Evolutionary conservation across 179 eudicot genomes (phyloP), one percentile per base, ranked within the genome.

Genomic region (Spergularia azorica): DNA sequence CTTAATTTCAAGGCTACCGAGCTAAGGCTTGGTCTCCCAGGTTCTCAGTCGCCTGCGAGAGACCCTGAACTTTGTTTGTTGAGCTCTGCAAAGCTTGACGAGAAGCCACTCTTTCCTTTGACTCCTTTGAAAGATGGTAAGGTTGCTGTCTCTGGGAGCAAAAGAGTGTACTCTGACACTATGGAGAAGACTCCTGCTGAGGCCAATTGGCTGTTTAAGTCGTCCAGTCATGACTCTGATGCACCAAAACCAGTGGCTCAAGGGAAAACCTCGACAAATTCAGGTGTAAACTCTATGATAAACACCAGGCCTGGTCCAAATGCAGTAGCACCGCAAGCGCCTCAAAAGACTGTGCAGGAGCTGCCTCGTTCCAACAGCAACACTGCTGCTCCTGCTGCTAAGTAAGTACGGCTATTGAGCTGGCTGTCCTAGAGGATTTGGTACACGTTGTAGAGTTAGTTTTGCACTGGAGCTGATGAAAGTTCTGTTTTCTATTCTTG

Each of bases 1-100:
- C 73, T 90, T 36, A 92, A 94, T 80, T 76, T 94, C 74, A 92
- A 86, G 84, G 98, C 97, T 80, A 94, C 97, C 17, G 97, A 94
- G 79, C 78, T 94, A 39, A 94, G 97, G 77, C 94, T 94, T 11
- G 98, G 98, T 56, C 90, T 92, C 50, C 98, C 97, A 16, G 98
- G 97, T 56, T 92, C 97, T 38, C 96, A 88, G 68, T 94, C 97
- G 32, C 98, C 98, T 18, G 89, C 84, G 63, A 83, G 94, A 58
- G 93, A 86, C 73, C 73, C 88, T 12, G 89, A 82, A 46, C 78
- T 77, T 66, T 73, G 79, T 79, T 79, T 83, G 50, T 41, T 73
- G 72, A 82, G 84, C 79, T 77, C 88, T 2, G 77, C 82, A 4
- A 90, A 86, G 76, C 84, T 89, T 11, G 97, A 90, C 67, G 98